Base-by-base conservation (phyloP, 768 basidiomycete species). In the Tylopilus subfusipes region DNA sequence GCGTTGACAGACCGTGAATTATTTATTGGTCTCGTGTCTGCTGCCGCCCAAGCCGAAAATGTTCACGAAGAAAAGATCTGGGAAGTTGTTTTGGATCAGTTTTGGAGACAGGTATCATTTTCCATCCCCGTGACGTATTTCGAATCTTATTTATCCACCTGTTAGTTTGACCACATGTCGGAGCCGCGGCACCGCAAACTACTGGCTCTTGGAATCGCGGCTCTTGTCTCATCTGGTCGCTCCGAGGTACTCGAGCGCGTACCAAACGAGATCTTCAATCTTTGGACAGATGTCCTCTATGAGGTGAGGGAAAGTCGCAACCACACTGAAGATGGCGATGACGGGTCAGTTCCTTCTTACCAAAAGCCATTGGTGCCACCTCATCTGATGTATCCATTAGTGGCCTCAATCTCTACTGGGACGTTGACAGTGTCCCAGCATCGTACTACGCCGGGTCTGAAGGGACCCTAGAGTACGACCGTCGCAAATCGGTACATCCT, bases 241-340 rank as follows among this genome's bases (percentile, higher is more conserved):
- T 78, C 78, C 0, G 86, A 90, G 61, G 84, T 93, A 12, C 80
- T 96, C 11, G 75, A 80, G 29, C 80, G 88, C 19, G 72, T 96
- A 24, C 78, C 82, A 14, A 79, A 77, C 4, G 93, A 94, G 61
- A 82, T 92, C 24, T 89, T 90, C 69, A 88, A 90, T 63, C 71
- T 93, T 27, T 96, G 93, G 93, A 73, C 88, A 36, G 93, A 94
- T 57, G 93, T 94, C 6, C 84, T 95, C 50, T 88, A 86, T 14
- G 92, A 94, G 67, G 77, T 94, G 48, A 88, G 85, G 63, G 93
- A 95, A 69, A 83, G 83, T 9, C 73, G 77, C 59, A 73, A 65
- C 25, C 65, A 66, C 22, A 61, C 63, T 1, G 68, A 70, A 18
- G 65, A 72, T 44, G 74, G 75, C 18, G 73, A 73, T 55, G 69